Conservation (phyloP, 2,329 filamentous ascomycete genomes). For the Aspergillus puulaauensis region DNA sequence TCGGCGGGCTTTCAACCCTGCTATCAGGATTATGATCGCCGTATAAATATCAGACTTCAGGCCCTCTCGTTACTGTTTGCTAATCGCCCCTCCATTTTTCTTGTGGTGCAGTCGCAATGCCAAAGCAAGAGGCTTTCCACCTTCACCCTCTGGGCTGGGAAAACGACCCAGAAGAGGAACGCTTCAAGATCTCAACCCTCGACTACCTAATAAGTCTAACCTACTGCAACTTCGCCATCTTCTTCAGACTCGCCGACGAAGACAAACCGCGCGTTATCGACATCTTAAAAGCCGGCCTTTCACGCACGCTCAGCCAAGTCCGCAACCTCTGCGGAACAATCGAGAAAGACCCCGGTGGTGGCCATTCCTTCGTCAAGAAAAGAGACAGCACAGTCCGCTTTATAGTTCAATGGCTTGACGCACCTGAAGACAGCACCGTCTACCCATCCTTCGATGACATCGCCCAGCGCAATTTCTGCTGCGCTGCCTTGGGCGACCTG, state of each 20-base stretch:
- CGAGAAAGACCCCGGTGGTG: conserved; percentile 38
- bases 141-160: conserved; percentile 40
- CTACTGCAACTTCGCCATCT: conserved; percentile 43
- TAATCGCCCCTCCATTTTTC: too few species aligned
- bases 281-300: conserved; percentile 36
- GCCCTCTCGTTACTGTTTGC: too few species aligned
- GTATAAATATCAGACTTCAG: too few species aligned
- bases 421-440: conserved; percentile 13
- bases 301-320: conserved; percentile 38
- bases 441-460: conserved; percentile 43
- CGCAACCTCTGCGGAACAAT: conserved; percentile 43
- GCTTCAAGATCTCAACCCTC: conserved; percentile 38
- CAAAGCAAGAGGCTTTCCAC: conserved; percentile 26
- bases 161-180: conserved; percentile 38
- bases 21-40: too few species aligned
- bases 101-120: conserved; percentile 20
- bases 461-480: conserved; percentile 36
- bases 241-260: conserved; percentile 38
- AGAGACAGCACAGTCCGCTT: conserved; percentile 36
- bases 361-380: conserved; percentile 39
- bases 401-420: conserved; percentile 41
- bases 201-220: conserved; percentile 33
- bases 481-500: conserved; percentile 33
- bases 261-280: conserved; percentile 27
- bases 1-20: too few species aligned